Evolutionary conservation across 441 rosid genomes (phyloP).

Genomic region (Corymbia citriodora): DNA sequence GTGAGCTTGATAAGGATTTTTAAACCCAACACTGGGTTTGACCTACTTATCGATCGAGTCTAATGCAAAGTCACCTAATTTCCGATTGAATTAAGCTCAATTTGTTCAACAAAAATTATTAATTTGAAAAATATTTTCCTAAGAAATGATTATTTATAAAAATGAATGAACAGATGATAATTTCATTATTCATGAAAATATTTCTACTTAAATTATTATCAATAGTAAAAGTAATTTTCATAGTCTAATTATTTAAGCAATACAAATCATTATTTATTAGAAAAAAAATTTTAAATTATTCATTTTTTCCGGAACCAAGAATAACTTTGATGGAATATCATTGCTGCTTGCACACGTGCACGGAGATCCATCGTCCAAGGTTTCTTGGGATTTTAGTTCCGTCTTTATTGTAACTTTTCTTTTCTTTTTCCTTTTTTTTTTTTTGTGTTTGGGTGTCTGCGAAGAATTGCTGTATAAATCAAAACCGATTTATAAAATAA

Average conservation of each 20-base stretch:
- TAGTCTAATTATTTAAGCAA: too few species aligned
- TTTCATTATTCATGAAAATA: too few species aligned
- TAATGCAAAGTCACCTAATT: neutral
- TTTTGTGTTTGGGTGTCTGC: neutral
- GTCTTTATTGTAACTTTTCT: neutral
- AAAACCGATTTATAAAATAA: neutral
- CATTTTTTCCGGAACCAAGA: too few species aligned
- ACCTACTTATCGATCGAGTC: neutral
- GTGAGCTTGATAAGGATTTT: neutral
- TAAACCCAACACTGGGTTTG: accelerated
- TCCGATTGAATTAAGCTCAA: neutral
- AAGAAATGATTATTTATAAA: too few species aligned
- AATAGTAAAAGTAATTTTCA: too few species aligned
- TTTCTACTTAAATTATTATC: too few species aligned
- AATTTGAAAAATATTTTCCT: too few species aligned
- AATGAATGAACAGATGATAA: too few species aligned
- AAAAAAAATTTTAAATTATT: too few species aligned
- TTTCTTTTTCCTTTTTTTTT: accelerated
- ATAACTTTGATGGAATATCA: neutral
- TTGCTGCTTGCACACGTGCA: neutral
- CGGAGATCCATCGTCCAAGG: neutral
- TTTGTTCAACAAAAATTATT: too few species aligned
- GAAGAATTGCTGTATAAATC: neutral
- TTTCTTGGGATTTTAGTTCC: neutral
- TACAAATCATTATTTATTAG: too few species aligned